phyloP scores from a whole-genome alignment of 768 basidiomycete genomes.

The Tylopilus sp. region DNA sequence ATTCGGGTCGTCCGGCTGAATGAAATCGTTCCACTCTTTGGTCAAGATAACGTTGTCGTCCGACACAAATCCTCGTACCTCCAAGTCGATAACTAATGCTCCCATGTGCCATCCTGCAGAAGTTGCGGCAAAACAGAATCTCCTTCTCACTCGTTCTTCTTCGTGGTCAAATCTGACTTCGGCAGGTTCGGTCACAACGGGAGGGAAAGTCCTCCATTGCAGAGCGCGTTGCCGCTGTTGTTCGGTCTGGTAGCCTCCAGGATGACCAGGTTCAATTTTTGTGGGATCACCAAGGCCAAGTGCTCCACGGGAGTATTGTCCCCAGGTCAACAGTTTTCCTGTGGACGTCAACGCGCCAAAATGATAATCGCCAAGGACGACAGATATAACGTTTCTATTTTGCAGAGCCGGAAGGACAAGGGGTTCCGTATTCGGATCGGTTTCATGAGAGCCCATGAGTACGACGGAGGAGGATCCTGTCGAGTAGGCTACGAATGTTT shows the following conservation, averaged over 20 bases:
- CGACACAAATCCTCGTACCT: slow-evolving; percentile 40
- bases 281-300: slow-evolving; percentile 81
- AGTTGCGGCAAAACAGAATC: slow-evolving; percentile 77
- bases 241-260: slow-evolving; percentile 55
- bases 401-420: slow-evolving; percentile 71
- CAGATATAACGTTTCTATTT: slow-evolving; percentile 74
- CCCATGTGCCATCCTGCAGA: slow-evolving; percentile 93
- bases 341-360: slow-evolving; percentile 75
- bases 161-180: slow-evolving; percentile 70
- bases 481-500: slow-evolving; percentile 80
- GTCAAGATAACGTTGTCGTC: background rate
- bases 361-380: slow-evolving; percentile 93
- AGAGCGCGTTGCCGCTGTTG: slow-evolving; percentile 33
- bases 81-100: slow-evolving; percentile 81
- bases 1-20: slow-evolving; percentile 33
- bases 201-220: slow-evolving; percentile 24
- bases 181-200: slow-evolving; percentile 55
- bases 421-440: slow-evolving; percentile 44
- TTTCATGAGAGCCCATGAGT: slow-evolving; percentile 61
- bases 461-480: slow-evolving; percentile 68
- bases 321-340: slow-evolving; percentile 83
- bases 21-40: background rate
- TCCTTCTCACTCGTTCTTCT: slow-evolving; percentile 45
- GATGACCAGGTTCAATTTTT: slow-evolving; percentile 45
- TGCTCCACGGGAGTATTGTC: slow-evolving; percentile 70